phyloP scores from a whole-genome alignment of 139 green algal genomes.

The Chlorella vulgaris region DNA sequence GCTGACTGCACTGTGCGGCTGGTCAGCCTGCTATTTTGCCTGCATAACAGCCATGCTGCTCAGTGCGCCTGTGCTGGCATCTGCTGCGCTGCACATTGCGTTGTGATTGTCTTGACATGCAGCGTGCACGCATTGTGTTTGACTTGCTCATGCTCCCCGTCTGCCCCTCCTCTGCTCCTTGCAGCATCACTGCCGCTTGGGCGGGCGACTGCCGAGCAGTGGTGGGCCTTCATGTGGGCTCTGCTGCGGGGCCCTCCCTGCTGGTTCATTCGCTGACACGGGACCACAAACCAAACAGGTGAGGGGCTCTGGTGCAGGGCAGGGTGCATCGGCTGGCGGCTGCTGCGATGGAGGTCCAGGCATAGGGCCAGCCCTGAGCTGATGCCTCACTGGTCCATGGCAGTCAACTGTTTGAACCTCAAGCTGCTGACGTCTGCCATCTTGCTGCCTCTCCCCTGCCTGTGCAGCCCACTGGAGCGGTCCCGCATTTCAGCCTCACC shows the following conservation, averaged over 20 bases:
- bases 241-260: not conserved
- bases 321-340: not conserved
- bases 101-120: no score
- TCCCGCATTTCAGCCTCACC: not conserved
- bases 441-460: slow-evolving; percentile 39
- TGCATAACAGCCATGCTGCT: no score
- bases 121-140: no score
- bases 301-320: not conserved
- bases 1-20: not conserved
- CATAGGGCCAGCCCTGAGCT: no score
- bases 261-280: slow-evolving; percentile 42
- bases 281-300: slow-evolving; percentile 62
- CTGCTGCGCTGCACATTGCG: no score
- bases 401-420: no score
- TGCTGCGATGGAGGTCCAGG: no score
- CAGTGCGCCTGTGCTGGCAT: no score
- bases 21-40: not conserved
- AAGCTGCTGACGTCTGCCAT: not conserved
- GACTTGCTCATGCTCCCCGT: no score
- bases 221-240: slow-evolving; percentile 28
- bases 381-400: no score
- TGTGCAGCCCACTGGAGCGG: slow-evolving; percentile 58
- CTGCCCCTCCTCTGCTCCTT: not conserved
- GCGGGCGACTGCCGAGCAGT: slow-evolving; percentile 63
- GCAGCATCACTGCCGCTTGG: slow-evolving; percentile 55